Conservation (phyloP, 1,139 yeast genomes). For the Saccharomyces hybrid region DNA sequence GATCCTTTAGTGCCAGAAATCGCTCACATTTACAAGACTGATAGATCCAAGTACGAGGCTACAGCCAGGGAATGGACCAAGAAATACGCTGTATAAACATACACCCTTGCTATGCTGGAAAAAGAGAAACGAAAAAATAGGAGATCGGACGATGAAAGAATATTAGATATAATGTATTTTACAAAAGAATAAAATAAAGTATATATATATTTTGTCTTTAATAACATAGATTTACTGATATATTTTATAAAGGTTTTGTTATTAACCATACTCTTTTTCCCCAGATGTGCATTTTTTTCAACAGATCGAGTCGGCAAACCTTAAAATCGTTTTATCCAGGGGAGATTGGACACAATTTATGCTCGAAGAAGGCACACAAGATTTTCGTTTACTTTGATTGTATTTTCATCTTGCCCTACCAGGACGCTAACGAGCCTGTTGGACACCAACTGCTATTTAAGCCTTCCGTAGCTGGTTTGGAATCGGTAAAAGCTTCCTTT, state of each 20-base stretch:
- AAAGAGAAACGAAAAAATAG: not conserved
- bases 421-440: too few species aligned
- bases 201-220: not conserved
- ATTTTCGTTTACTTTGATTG: too few species aligned
- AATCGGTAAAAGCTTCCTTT: too few species aligned
- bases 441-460: too few species aligned
- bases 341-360: too few species aligned
- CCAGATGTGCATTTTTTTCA: not conserved
- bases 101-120: not conserved
- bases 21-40: conserved; percentile 94
- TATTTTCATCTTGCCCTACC: too few species aligned
- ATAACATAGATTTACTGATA: not conserved
- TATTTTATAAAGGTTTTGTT: not conserved
- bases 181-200: not conserved
- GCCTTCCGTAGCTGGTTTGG: too few species aligned
- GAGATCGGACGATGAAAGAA: not conserved
- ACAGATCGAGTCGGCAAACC: not conserved
- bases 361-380: too few species aligned
- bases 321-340: not conserved
- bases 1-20: conserved; percentile 98
- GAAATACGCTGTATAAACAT: conserved; percentile 78
- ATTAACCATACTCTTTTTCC: too few species aligned
- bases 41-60: conserved; percentile 88
- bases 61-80: conserved; percentile 99
- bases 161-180: not conserved